Conservation (phyloP, 1,139 yeast species). For the Saccharomycopsis phalli region DNA sequence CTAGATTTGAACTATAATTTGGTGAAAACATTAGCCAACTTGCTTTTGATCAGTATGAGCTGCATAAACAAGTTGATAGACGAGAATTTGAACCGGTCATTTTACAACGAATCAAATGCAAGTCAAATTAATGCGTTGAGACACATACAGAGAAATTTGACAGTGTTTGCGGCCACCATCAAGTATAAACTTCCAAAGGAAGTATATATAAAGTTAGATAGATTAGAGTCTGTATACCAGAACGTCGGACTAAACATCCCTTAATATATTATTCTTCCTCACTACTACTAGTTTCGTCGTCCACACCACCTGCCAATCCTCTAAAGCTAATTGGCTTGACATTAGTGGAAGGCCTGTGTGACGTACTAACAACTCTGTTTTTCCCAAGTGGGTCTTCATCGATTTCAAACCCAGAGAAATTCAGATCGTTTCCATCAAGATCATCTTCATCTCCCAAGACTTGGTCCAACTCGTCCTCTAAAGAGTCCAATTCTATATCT, state of each 20-base stretch:
- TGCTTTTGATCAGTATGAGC: conserved; percentile 76
- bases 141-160: conserved; percentile 71
- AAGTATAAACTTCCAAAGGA: conserved; percentile 95
- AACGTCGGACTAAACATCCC: background rate
- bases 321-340: conserved; percentile 17
- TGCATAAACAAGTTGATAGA: conserved; percentile 51
- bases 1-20: conserved; percentile 51
- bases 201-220: conserved; percentile 66
- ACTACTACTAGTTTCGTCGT: conserved; percentile 15
- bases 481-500: conserved; percentile 3
- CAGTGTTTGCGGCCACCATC: conserved; percentile 93
- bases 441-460: conserved; percentile 13
- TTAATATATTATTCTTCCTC: conserved; percentile 10
- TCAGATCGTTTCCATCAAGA: conserved; percentile 4
- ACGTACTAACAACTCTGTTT: background rate
- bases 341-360: background rate
- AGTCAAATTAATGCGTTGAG: conserved; percentile 51
- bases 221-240: conserved; percentile 44
- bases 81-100: conserved; percentile 38
- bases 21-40: conserved; percentile 70
- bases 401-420: conserved; percentile 13
- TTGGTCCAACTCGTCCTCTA: conserved; percentile 15
- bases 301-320: conserved; percentile 10
- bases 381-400: conserved; percentile 13
- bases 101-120: conserved; percentile 42